Base-by-base conservation (phyloP, 1,284 basidiomycete genomes). In the Papiliotrema flavescens region DNA sequence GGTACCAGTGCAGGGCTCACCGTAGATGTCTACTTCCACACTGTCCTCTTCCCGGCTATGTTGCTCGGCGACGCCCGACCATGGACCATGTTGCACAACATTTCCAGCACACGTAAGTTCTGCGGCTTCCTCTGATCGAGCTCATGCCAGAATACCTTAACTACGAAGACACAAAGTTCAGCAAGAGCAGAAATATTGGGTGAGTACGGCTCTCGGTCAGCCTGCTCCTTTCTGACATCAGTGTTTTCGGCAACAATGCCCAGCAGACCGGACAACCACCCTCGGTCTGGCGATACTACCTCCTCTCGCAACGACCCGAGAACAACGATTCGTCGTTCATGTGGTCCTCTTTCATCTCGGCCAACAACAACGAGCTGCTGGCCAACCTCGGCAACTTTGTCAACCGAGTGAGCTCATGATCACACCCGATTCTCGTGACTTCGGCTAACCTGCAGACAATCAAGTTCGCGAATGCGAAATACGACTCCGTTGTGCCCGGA, bases 371-470 rank as follows among this genome's bases (percentile, higher is more conserved):
- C 62, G 85, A 98, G 65, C 79, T 99, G 39, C 79, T 98, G 61
- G 95, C 96, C 76, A 99, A 98, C 79, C 87, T 98, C 61, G 95
- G 95, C 54, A 98, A 99, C 80, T 98, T 98, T 75, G 90, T 98
- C 64, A 99, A 99, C 76, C 89, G 95, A 45, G 83, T 81, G 46
- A 64, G 73, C 63, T 7, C 0, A 13, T 15, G 7, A 24, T 20
- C 24, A 22, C 17, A 8, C 15, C 11, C 22, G 0, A 46, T 35
- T 22, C 24, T 2, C 28, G 23, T n/a, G 14, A n/a, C n/a, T n/a
- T n/a, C n/a, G n/a, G 24, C 37, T 62, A 15, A 61, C 17, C 17
- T 23, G 11, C 36, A 76, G 75, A 73, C 84, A 15, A 80, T 98
- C 71, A 97, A 96, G 75, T 98, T 98, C 69, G 83, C 92, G 49